These are phyloP conservation scores for Phytopythium kandeliae DNA, from an alignment of 352 stramenopile genomes.

Conservation along the genomic window DNA sequence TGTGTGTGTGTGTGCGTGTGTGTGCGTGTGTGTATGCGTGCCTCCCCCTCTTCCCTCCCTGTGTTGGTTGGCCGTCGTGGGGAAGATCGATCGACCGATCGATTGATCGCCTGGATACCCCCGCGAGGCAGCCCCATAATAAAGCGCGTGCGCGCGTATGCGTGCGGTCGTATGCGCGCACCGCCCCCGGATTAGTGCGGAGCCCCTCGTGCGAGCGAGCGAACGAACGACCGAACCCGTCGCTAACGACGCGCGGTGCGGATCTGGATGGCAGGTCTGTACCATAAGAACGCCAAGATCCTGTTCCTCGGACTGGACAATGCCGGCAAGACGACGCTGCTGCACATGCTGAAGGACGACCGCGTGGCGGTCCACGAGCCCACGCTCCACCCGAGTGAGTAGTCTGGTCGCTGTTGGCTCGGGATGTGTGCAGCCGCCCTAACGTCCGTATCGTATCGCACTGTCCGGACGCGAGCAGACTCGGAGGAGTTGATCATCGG, in stretches of 20 bases:
- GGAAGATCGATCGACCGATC: too few species aligned
- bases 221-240: too few species aligned
- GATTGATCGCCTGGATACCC: neutral
- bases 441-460: neutral
- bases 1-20: neutral
- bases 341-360: slow-evolving; percentile 99
- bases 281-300: slow-evolving; percentile 99
- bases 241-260: slow-evolving; percentile 2
- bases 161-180: neutral
- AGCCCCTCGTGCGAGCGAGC: too few species aligned
- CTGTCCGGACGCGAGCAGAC: slow-evolving; percentile 28
- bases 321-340: slow-evolving; percentile 99
- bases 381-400: slow-evolving; percentile 93
- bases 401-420: too few species aligned
- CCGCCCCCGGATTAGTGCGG: too few species aligned
- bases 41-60: too few species aligned
- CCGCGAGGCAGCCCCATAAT: neutral
- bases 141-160: neutral
- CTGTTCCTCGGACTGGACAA: slow-evolving; percentile 99
- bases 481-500: slow-evolving; percentile 92
- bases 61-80: neutral
- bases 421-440: too few species aligned
- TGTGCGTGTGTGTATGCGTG: neutral
- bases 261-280: slow-evolving; percentile 86
- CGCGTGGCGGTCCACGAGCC: slow-evolving; percentile 94